Conservation (phyloP, 495 filamentous ascomycete genomes). For the Daldinia concentrica region DNA sequence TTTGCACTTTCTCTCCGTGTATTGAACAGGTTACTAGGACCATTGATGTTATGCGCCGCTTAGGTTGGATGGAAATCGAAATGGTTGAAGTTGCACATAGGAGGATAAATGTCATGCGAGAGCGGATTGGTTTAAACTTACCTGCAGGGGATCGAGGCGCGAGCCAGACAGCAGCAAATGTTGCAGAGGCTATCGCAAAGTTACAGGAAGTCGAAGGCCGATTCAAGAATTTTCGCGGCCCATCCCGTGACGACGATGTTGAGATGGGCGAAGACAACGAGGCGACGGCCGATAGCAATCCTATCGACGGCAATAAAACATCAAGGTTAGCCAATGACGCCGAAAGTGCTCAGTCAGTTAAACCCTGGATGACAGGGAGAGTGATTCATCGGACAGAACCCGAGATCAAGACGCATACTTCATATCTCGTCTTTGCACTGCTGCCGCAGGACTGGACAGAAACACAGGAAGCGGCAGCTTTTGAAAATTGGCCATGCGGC, state of each 20-base stretch:
- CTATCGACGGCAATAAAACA: conserved; percentile 30
- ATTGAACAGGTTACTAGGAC: conserved; percentile 94
- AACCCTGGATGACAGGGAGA: conserved; percentile 69
- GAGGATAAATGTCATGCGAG: conserved; percentile 81
- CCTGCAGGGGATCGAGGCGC: conserved; percentile 51
- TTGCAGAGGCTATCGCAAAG: conserved; percentile 78
- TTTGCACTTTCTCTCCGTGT: conserved; percentile 96
- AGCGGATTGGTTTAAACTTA: conserved; percentile 70
- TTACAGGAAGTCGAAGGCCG: conserved; percentile 76
- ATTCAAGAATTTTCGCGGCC: conserved; percentile 63
- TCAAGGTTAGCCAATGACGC: conserved; percentile 13
- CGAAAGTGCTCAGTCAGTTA: conserved; percentile 45
- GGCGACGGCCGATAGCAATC: conserved; percentile 34
- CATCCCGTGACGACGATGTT: conserved; percentile 39
- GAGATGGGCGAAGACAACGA: conserved; percentile 45
- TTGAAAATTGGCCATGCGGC: conserved; percentile 67
- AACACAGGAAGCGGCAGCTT: conserved; percentile 78
- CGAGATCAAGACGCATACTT: conserved; percentile 94
- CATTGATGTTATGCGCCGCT: conserved; percentile 75
- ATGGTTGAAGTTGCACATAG: conserved; percentile 87
- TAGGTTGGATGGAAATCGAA: conserved; percentile 89
- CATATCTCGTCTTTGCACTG: conserved; percentile 92
- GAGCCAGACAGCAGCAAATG: conserved; percentile 67
- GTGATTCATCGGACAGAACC: conserved; percentile 81
- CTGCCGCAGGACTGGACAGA: conserved; percentile 85